Conservation (phyloP, 2,329 filamentous ascomycete genomes). For the Pestalotiopsis sp. region DNA sequence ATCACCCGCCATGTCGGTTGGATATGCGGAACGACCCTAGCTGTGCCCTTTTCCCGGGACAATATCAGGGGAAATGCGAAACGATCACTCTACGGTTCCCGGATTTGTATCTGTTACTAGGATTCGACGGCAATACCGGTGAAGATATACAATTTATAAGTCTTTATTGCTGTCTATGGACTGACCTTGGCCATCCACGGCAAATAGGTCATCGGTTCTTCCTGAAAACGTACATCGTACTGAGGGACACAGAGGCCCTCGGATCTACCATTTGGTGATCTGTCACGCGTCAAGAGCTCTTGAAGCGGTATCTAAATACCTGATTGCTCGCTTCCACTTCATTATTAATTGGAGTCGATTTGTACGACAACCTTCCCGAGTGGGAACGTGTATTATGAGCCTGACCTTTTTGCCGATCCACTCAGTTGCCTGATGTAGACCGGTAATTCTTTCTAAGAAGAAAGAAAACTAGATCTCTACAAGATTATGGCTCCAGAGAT, state of each 20-base stretch:
- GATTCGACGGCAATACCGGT: constrained; percentile 14
- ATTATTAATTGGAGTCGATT: neutral
- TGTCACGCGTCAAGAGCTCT: neutral
- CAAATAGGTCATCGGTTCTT: neutral
- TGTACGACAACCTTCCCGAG: constrained; percentile 9
- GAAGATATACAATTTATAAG: neutral
- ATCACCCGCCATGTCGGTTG: constrained; percentile 22
- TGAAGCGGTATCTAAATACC: neutral
- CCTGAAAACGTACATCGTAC: neutral
- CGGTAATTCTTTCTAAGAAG: neutral
- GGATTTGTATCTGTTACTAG: constrained; percentile 2
- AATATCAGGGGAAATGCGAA: constrained; percentile 21
- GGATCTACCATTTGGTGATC: neutral
- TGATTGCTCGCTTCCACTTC: neutral
- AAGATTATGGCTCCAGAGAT: neutral
- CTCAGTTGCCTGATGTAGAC: constrained; percentile 3
- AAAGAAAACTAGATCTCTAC: neutral
- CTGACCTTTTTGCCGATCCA: neutral
- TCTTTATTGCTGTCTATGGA: constrained; percentile 13
- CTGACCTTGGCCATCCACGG: neutral
- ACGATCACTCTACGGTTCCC: constrained; percentile 20
- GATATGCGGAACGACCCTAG: constrained; percentile 22
- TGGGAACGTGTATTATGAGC: constrained; percentile 3
- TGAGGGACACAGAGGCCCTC: neutral
- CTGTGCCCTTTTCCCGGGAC: constrained; percentile 24